phyloP scores from a whole-genome alignment of 768 basidiomycete species.

The Imleria badia region DNA sequence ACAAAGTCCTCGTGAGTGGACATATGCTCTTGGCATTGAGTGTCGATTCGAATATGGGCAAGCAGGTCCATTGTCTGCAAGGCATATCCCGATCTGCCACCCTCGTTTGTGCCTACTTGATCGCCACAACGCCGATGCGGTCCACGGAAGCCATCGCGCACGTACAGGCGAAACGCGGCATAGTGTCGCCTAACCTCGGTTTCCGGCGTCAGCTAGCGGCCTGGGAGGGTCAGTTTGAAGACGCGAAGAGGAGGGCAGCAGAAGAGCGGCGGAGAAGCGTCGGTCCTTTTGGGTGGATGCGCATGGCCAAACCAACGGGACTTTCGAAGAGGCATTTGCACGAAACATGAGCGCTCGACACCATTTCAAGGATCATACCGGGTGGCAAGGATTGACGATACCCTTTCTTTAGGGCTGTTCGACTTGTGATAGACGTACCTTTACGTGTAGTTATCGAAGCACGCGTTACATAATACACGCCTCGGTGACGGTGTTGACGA shows the following conservation, averaged over 20 bases:
- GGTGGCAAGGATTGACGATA: neutral
- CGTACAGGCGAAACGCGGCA: constrained; percentile 53
- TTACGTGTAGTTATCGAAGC: neutral
- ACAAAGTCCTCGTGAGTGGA: constrained; percentile 50
- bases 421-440: neutral
- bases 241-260: constrained; percentile 18
- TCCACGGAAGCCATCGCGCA: constrained; percentile 54
- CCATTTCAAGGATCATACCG: neutral
- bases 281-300: constrained; percentile 14
- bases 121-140: constrained; percentile 50
- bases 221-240: constrained; percentile 35
- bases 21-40: neutral
- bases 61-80: constrained; percentile 73
- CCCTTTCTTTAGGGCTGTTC: neutral
- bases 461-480: constrained; percentile 18
- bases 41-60: neutral
- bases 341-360: neutral
- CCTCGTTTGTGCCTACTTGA: constrained; percentile 71
- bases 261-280: constrained; percentile 13
- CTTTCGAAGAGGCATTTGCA: neutral
- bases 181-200: constrained; percentile 66
- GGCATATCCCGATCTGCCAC: constrained; percentile 77
- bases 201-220: constrained; percentile 57
- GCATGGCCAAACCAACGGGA: neutral
- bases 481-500: neutral